phyloP scores from a whole-genome alignment of 163 green algal genomes.

The Scenedesmus sp. region DNA sequence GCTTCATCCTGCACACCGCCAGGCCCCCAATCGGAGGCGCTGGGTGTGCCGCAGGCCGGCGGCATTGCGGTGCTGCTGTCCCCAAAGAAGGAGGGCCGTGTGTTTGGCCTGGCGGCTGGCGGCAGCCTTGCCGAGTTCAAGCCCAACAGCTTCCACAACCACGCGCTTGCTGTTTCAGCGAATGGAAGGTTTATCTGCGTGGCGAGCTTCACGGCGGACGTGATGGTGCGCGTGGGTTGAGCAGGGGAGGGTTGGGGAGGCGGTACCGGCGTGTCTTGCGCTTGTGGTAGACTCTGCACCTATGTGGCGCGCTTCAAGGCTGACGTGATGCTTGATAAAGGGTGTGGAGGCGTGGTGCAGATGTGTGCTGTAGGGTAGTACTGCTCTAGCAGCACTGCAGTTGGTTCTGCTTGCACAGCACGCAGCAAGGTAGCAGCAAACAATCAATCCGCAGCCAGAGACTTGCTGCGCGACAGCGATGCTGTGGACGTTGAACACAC shows the following conservation, averaged over 20 bases:
- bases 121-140: conserved; percentile 71
- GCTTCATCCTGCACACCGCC: neutral
- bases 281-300: no score
- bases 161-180: conserved; percentile 77
- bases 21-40: neutral
- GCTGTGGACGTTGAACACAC: neutral
- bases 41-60: neutral
- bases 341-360: neutral
- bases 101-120: conserved; percentile 47
- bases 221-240: conserved; percentile 62
- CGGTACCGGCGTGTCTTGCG: no score
- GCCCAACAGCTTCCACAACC: conserved; percentile 82
- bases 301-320: no score
- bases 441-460: no score
- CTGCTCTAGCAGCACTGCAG: no score
- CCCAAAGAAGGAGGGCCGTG: conserved; percentile 69
- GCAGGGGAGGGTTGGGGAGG: no score
- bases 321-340: neutral
- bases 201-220: conserved; percentile 86
- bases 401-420: no score
- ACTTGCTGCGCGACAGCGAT: neutral
- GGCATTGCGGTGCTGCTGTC: conserved; percentile 63
- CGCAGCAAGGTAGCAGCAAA: no score
- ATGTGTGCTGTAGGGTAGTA: no score
- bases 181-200: conserved; percentile 86